Percentiles rank a stretch among this genome's conserved stretches.
phyloP scores from a whole-genome alignment of 2,329 filamentous ascomycete species.

The Capronia americana region DNA sequence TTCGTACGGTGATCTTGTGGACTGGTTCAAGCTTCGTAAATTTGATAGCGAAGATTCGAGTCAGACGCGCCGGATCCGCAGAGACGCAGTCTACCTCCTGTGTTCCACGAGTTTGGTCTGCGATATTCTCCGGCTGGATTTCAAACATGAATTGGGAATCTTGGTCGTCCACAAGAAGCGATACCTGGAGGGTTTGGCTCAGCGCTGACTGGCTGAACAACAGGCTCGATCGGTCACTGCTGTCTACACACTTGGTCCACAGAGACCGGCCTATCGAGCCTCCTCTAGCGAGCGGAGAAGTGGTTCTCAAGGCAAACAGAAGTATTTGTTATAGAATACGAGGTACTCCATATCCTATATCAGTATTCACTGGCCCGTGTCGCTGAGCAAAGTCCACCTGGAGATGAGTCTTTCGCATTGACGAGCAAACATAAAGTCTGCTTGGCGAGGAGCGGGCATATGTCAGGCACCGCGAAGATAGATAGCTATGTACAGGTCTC shows the following conservation, averaged over 20 bases:
- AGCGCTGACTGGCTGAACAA: background rate
- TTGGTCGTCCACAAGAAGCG: background rate
- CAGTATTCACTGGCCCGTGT: background rate
- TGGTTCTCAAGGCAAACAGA: no score
- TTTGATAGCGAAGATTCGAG: slow-evolving; percentile 67
- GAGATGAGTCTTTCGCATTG: slow-evolving; percentile 36
- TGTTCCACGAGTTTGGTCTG: slow-evolving; percentile 17
- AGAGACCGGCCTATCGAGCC: no score
- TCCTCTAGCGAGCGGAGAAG: no score
- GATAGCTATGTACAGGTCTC: slow-evolving; percentile 24
- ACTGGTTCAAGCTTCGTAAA: slow-evolving; percentile 53
- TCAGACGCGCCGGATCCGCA: slow-evolving; percentile 63
- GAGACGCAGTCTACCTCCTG: slow-evolving; percentile 49
- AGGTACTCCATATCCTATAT: no score
- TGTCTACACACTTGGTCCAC: no score
- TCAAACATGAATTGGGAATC: no score
- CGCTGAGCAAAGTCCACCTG: background rate
- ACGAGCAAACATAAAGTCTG: slow-evolving; percentile 19
- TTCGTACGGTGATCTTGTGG: slow-evolving; percentile 26
- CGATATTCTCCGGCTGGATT: slow-evolving; percentile 61
- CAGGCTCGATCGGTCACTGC: background rate
- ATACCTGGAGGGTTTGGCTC: background rate
- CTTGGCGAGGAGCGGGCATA: slow-evolving; percentile 16
- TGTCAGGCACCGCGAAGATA: slow-evolving; percentile 12
- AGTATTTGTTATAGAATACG: no score